Evolutionary conservation across 2,329 filamentous ascomycete species (phyloP), one percentile per base, ranked within the genome.

Genomic region (Claviceps humidiphila): DNA sequence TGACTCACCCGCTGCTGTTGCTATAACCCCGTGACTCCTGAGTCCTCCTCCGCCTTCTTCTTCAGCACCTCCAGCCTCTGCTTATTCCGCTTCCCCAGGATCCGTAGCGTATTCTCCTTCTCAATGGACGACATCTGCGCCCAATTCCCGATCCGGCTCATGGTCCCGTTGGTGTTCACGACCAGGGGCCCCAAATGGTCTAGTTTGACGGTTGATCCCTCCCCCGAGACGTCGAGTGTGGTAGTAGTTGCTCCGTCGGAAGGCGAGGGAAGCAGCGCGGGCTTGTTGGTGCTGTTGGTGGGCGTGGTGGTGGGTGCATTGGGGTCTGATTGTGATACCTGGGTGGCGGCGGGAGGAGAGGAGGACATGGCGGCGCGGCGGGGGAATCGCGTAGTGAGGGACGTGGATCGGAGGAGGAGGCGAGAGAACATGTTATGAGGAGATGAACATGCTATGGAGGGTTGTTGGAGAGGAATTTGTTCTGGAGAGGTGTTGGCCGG

Each of bases 91-190:
- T 79, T 84, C 9, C 80, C 78, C 58, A 90, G 62, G 47, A 88
- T 68, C 46, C 81, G 73, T 63, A 89, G 57, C 40, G 85, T 87
- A 60, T 81, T 85, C 63, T 77, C 68, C 63, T 72, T 74, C 72
- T 89, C 85, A 6, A 80, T 73, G 26, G 80, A 78, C 2, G 77
- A 76, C 85, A 89, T 88, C 57, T 81, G 71, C 8, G 70, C 72
- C 85, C 85, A 90, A 65, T 90, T 89, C 39, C 75, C 68, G 59
- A 90, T 85, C 38, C 85, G 76, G 53, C 81, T 81, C 58, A 89
- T 66, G 8, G 82, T 82, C 20, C 86, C 86, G 65, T 90, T 83
- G 55, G 73, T 71, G 64, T 88, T 85, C 51, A 89, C 81, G 1
- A 90, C 84, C 59, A 89, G 72, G 1, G 86, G 86, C 0, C 86